These are phyloP conservation scores for Chaetoscypha palmicola DNA, from an alignment of 2,329 filamentous ascomycete species.

Conservation along the genomic window DNA sequence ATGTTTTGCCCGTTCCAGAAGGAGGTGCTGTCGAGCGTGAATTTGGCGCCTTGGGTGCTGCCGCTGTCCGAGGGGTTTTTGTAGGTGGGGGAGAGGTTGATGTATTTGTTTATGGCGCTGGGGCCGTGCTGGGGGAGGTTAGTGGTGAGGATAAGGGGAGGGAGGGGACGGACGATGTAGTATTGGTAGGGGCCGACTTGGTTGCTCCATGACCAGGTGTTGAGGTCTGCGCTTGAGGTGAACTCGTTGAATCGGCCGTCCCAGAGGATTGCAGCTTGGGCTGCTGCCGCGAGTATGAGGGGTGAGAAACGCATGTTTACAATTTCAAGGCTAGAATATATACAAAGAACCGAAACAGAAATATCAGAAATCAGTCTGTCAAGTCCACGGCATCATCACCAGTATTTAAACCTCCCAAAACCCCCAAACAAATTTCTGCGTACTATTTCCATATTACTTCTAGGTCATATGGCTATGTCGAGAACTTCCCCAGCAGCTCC, in stretches of 20 bases:
- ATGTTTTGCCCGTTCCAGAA: constrained; percentile 68
- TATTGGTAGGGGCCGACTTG: constrained; percentile 66
- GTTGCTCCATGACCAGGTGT: constrained; percentile 60
- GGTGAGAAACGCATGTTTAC: constrained; percentile 22
- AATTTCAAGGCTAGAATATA: background rate
- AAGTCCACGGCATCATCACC: too few relatives aligned
- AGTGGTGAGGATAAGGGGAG: background rate
- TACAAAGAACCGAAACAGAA: background rate
- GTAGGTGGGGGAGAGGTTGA: constrained; percentile 40
- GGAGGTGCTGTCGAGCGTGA: constrained; percentile 56
- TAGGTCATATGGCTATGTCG: constrained; percentile 5
- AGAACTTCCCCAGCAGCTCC: background rate
- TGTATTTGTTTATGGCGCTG: constrained; percentile 32
- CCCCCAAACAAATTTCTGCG: background rate
- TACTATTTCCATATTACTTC: background rate
- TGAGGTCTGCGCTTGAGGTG: constrained; percentile 45
- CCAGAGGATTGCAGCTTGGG: constrained; percentile 45
- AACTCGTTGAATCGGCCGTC: constrained; percentile 60
- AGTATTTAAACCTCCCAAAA: background rate
- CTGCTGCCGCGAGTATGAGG: constrained; percentile 19
- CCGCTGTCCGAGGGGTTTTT: constrained; percentile 50
- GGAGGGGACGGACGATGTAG: constrained; percentile 48
- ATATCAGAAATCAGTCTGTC: constrained; percentile 2
- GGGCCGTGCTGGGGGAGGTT: constrained; percentile 44
- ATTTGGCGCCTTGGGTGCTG: constrained; percentile 58